Evolutionary conservation across 768 basidiomycete genomes (phyloP).

Genomic region (Mycena chlorophos): DNA sequence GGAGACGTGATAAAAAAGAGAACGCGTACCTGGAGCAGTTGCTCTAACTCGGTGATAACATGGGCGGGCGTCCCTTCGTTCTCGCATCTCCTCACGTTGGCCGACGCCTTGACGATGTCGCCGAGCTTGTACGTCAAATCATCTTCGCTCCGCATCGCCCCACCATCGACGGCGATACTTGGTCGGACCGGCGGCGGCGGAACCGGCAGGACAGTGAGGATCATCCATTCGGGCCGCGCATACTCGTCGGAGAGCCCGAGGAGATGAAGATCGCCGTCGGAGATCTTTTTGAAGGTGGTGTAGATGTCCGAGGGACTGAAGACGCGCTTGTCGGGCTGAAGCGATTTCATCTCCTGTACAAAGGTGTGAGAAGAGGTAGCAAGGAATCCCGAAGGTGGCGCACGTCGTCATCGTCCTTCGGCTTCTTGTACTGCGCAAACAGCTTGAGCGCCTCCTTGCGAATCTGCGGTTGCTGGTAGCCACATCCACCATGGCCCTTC

Average conservation of each 20-base stretch:
- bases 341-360: background rate
- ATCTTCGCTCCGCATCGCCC: conserved; percentile 95
- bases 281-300: conserved; percentile 94
- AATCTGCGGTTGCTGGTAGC: conserved; percentile 84
- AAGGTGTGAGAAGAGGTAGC: background rate
- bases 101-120: conserved; percentile 94
- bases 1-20: conserved; percentile 1
- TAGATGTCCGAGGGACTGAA: conserved; percentile 89
- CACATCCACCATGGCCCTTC: conserved; percentile 96
- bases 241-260: conserved; percentile 95
- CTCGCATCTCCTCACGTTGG: conserved; percentile 87
- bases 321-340: conserved; percentile 68
- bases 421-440: conserved; percentile 90
- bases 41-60: conserved; percentile 94
- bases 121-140: conserved; percentile 98
- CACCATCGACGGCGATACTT: conserved; percentile 95
- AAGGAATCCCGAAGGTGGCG: conserved; percentile 10
- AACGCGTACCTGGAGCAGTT: conserved; percentile 81
- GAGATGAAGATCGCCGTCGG: conserved; percentile 81
- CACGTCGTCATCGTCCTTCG: conserved; percentile 93
- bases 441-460: conserved; percentile 95
- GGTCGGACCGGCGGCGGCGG: conserved; percentile 98
- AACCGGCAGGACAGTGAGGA: conserved; percentile 94
- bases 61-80: conserved; percentile 97
- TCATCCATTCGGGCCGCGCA: conserved; percentile 99